Evolutionary conservation across 148 eudicot species (phyloP).

Genomic region (Fallopia convolvulus): DNA sequence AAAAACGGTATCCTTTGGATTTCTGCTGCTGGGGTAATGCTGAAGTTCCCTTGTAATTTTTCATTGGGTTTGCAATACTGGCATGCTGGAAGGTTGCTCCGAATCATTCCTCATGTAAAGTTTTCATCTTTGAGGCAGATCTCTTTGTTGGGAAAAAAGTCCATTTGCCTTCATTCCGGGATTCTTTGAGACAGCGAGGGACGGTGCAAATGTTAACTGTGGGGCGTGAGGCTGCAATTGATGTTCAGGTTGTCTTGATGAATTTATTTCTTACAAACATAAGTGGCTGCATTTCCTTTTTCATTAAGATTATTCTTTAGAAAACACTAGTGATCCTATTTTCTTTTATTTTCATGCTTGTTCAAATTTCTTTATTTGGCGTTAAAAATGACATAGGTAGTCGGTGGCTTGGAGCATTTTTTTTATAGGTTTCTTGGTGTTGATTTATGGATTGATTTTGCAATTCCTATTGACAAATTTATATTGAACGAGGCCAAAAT

Average conservation of each 20-base stretch:
- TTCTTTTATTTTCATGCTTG: slow-evolving; percentile 2
- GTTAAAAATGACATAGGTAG: neutral
- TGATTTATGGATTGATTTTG: neutral
- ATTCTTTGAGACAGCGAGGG: slow-evolving; percentile 83
- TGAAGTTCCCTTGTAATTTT: slow-evolving; percentile 65
- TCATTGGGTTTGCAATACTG: slow-evolving; percentile 55
- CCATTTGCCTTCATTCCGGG: slow-evolving; percentile 79
- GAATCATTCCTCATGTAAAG: slow-evolving; percentile 41
- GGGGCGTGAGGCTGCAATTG: slow-evolving; percentile 95
- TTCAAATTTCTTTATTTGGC: neutral
- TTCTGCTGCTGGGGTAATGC: slow-evolving; percentile 99
- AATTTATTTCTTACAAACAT: neutral
- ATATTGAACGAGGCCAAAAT: neutral
- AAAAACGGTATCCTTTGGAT: slow-evolving; percentile 83
- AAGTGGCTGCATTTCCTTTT: neutral
- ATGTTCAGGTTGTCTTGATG: slow-evolving; percentile 66
- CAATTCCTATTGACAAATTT: neutral
- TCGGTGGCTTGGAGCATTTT: neutral
- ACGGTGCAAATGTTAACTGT: slow-evolving; percentile 89
- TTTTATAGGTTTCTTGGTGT: neutral
- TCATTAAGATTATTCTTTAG: neutral
- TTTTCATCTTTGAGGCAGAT: slow-evolving; percentile 93
- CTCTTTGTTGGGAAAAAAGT: slow-evolving; percentile 66
- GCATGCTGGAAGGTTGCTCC: slow-evolving; percentile 57
- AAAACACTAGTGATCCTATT: neutral